Base-by-base conservation (phyloP, 2,329 filamentous ascomycete genomes). In the Fusarium sambucinum region DNA sequence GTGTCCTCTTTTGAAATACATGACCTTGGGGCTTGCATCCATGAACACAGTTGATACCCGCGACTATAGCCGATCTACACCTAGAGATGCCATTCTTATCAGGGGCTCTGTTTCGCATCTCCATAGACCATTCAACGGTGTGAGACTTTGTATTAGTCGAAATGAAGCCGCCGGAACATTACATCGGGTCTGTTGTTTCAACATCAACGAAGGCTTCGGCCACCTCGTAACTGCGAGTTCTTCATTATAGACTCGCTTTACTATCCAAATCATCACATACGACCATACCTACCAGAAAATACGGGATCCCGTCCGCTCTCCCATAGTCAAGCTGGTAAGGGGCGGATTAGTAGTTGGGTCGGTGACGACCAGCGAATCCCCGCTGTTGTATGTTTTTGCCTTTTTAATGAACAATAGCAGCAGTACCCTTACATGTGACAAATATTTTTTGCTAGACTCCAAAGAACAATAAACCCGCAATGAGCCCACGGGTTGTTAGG, bases 231-330 rank as follows among this genome's bases (percentile, higher is more conserved):
- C 17, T 11, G 0, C 1, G 2, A n/a, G 5, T 3, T 11, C 0
- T 1, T 6, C 10, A 11, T 6, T n/a, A n/a, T 37, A 37, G 10
- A 11, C 10, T 5, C 6, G 3, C 13, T 3, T 21, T 38, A 8
- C 11, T 11, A 2, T 0, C 6, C 3, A 1, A 38, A 19, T 1
- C 4, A 7, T 6, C 6, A 47, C 44, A 47, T 47, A 47, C 44
- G 44, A 47, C 44, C 44, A 47, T 47, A 47, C 44, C 44, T 47
- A 47, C 44, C 44, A 47, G 44, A 47, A 47, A 47, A 47, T 47
- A 47, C 44, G 44, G 44, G 44, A 47, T 47, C 44, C 44, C 29
- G 44, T 47, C 44, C 44, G 44, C 44, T 47, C 44, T 47, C 44
- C 44, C 44, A 47, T 47, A 47, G 44, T 47, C 44, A 47, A 47